A percentile compares a stretch with the other conserved stretches of the same genome.
phyloP scores from a whole-genome alignment of 148 eudicot species.

The Polygonum maritimum region DNA sequence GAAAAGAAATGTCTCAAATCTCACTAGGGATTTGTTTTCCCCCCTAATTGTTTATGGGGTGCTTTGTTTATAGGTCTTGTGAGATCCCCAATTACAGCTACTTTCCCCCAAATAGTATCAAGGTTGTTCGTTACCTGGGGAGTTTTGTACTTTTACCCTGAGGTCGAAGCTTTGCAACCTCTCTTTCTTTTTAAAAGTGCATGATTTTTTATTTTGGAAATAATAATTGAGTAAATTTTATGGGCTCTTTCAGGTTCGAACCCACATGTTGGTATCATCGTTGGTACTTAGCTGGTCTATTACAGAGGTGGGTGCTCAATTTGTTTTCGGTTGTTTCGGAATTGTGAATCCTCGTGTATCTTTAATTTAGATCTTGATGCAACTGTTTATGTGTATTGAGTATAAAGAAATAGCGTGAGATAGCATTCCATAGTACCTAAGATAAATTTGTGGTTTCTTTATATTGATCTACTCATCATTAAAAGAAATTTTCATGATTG shows the following conservation, averaged over 20 bases:
- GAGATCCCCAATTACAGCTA: conserved; percentile 82
- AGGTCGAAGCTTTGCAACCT: conserved; percentile 26
- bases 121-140: conserved; percentile 90
- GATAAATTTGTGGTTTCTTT: neutral
- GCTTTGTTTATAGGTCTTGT: conserved; percentile 54
- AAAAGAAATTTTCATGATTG: neutral
- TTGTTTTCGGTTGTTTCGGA: neutral
- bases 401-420: neutral
- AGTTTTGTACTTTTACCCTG: conserved; percentile 81
- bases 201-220: neutral
- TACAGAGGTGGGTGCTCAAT: conserved; percentile 57
- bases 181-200: neutral
- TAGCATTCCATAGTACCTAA: neutral
- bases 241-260: conserved; percentile 42
- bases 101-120: conserved; percentile 82
- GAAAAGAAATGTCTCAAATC: neutral
- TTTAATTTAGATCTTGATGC: too few species aligned
- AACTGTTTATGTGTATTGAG: neutral
- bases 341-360: neutral
- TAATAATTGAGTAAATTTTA: too few species aligned
- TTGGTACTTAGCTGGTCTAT: conserved; percentile 92
- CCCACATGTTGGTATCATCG: conserved; percentile 73
- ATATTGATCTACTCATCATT: neutral
- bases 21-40: neutral
- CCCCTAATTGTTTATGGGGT: neutral